Evolutionary conservation across 1,284 basidiomycete species (phyloP), one percentile per base, ranked within the genome.

Genomic region (Heterobasidion occidentale): DNA sequence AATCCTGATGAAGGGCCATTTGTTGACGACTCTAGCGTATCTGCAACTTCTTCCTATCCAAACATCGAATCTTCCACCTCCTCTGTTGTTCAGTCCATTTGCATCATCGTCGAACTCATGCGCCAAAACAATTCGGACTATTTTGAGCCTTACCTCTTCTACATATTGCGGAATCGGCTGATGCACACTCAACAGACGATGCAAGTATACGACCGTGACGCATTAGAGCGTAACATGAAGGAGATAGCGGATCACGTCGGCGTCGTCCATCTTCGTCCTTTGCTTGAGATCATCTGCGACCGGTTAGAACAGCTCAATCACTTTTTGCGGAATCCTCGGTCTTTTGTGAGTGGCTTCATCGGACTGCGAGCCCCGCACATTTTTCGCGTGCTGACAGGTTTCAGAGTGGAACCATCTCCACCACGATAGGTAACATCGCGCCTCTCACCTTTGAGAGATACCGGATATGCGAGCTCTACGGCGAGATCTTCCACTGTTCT

Each of bases 81-180:
- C 6, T 94, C 94, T 0, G 83, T 98, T 49, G 81, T 91, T 36
- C 87, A 94, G 59, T 89, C 93, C 33, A 90, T 96, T 62, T 89
- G 90, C 53, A 85, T 99, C 64, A 80, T 98, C 61, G 91, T 98
- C 64, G 97, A 99, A 70, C 81, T 99, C 44, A 98, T 99, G 63
- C 84, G 97, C 56, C 95, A 98, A 70, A 99, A 99, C 73, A 99
- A 99, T 71, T 96, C 94, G 54, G 96, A 99, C 70, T 98, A 95
- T 70, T 96, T 97, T 67, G 97, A 99, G 74, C 96, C 95, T 14
- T 97, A 96, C 70, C 80, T 98, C n/a, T 97, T 98, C 74, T 94
- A 98, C 68, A 94, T 92, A 1, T 74, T 98, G 47, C 87, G 94
- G 52, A 94, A 95, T 68, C 83, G 92, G 51, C 80, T 98, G 35